These are phyloP conservation scores for Fusarium dlaminii DNA, from an alignment of 2,329 filamentous ascomycete species.

Conservation along the genomic window DNA sequence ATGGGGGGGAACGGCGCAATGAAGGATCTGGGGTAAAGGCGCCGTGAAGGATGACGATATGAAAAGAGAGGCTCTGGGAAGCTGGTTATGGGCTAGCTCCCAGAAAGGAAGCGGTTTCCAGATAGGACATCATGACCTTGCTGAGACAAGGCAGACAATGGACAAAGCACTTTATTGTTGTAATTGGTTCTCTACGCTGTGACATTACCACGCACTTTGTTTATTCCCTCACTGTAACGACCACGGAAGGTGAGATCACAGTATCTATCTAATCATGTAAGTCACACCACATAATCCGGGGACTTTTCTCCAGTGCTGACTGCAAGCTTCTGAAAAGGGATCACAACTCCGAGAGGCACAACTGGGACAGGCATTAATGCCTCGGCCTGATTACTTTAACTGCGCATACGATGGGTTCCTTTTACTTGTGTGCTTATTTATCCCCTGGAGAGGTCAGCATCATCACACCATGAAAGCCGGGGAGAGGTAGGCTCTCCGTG, in stretches of 20 bases:
- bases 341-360: constrained; percentile 22
- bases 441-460: constrained; percentile 23
- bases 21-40: constrained; percentile 28
- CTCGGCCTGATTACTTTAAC: constrained; percentile 5
- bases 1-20: constrained; percentile 32
- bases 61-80: constrained; percentile 44
- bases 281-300: not conserved
- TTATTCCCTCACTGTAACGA: not conserved
- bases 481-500: constrained; percentile 11
- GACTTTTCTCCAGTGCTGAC: constrained; percentile 5
- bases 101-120: constrained; percentile 14
- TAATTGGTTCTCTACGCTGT: not conserved
- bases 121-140: constrained; percentile 21
- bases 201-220: not conserved
- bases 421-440: constrained; percentile 13
- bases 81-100: constrained; percentile 44
- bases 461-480: constrained; percentile 27
- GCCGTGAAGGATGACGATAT: constrained; percentile 22
- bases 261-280: not conserved
- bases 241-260: not conserved
- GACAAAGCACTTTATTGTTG: not conserved
- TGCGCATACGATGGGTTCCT: constrained; percentile 5
- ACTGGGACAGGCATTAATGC: constrained; percentile 15
- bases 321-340: constrained; percentile 23
- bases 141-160: constrained; percentile 12